Base-by-base conservation (phyloP, 495 filamentous ascomycete species). In the Letharia columbiana region DNA sequence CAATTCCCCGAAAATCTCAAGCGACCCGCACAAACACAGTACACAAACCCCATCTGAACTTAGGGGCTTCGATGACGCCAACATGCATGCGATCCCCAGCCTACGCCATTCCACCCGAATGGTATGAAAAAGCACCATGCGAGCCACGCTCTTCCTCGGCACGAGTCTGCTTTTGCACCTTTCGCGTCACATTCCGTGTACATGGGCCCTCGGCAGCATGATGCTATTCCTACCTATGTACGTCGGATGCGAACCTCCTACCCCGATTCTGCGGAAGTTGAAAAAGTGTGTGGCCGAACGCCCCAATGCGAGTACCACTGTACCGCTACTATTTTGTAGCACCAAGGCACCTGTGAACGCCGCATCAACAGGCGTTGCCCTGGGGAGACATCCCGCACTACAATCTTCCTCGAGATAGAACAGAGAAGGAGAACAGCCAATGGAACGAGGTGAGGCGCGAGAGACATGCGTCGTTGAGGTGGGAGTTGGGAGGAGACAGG, bases 11-110 rank as follows among this genome's bases (percentile, higher is more conserved):
- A 28, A 28, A 62, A 35, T 23, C 44, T 62, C 37, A 44, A 62
- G n/a, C 50, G 15, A 62, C 45, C 41, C 17, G 60, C 41, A 35
- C 60, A 47, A 31, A 62, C 41, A 62, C 60, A 62, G 15, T 11
- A 18, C 20, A 31, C 28, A 28, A 28, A 49, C n/a, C 60, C 4
- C n/a, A 20, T 44, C 17, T 33, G 11, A 31, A 49, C 2, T 0
- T 49, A 10, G 28, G 23, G 31, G 23, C 23, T 9, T 28, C 40
- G 28, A 62, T 20, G 28, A 37, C 35, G 23, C 60, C 60, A 33
- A 40, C 31, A 62, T 49, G 23, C 23, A 28, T 28, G 23, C 23
- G 23, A 28, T 1, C 39, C 47, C 8, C 60, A 47, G 10, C 40
- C 7, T 39, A 33, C 60, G 31, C 44, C 60, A 37, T 35, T 45